Evolutionary conservation across 2,329 filamentous ascomycete species (phyloP).

Genomic region (Claviceps spartinae): DNA sequence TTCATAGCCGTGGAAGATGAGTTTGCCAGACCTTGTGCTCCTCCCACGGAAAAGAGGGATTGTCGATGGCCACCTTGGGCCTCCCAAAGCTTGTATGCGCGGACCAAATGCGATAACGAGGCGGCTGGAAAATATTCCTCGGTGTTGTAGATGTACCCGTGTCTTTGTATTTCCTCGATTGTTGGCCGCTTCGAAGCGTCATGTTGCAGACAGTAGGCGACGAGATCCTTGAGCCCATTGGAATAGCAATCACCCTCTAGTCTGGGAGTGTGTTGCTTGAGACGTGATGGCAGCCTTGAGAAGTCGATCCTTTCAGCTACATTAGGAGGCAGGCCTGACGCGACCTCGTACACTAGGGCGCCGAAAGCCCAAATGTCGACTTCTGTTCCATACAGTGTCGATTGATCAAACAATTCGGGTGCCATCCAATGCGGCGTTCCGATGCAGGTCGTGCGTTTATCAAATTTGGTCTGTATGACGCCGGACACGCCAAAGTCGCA

Average conservation of each 20-base stretch:
- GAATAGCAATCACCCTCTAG: slow-evolving; percentile 63
- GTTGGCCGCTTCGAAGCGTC: slow-evolving; percentile 55
- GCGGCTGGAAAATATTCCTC: slow-evolving; percentile 48
- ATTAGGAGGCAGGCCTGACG: slow-evolving; percentile 63
- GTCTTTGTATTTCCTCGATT: slow-evolving; percentile 55
- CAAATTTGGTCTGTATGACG: slow-evolving; percentile 58
- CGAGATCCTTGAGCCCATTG: slow-evolving; percentile 50
- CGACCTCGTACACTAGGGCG: slow-evolving; percentile 68
- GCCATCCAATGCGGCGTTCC: slow-evolving; percentile 84
- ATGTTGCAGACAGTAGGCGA: slow-evolving; percentile 60
- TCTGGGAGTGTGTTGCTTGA: slow-evolving; percentile 50
- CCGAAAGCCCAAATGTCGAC: slow-evolving; percentile 81
- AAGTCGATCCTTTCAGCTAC: slow-evolving; percentile 37
- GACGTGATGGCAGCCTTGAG: slow-evolving; percentile 39
- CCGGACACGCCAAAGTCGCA: slow-evolving; percentile 79
- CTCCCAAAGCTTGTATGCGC: slow-evolving; percentile 64
- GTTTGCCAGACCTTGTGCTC: slow-evolving; percentile 40
- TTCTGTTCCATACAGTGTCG: slow-evolving; percentile 53
- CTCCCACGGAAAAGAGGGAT: slow-evolving; percentile 47
- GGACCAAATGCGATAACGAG: slow-evolving; percentile 50
- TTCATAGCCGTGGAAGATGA: slow-evolving; percentile 30
- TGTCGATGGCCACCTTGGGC: slow-evolving; percentile 56
- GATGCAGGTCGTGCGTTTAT: slow-evolving; percentile 69
- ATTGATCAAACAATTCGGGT: slow-evolving; percentile 57
- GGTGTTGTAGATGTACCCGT: slow-evolving; percentile 55